These are phyloP conservation scores for Cercospora sesami DNA, from an alignment of 2,329 filamentous ascomycete genomes.

Conservation along the genomic window DNA sequence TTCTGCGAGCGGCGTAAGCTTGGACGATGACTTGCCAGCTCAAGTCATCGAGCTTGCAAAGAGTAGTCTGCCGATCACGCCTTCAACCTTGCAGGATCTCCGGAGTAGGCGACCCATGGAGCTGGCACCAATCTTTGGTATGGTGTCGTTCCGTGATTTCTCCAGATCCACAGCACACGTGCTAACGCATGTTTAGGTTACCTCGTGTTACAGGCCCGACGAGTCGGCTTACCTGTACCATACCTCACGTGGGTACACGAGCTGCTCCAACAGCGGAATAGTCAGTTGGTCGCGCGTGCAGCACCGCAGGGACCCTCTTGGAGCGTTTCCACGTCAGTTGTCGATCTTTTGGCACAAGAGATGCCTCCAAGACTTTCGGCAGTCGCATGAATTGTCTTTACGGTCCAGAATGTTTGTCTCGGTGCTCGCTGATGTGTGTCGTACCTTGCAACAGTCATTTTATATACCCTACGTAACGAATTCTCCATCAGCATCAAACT, in stretches of 20 bases:
- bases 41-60: conserved; percentile 23
- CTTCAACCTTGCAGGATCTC: conserved; percentile 33
- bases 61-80: conserved; percentile 22
- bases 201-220: conserved; percentile 19
- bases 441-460: not conserved
- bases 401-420: not conserved
- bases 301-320: not conserved
- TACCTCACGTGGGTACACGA: conserved; percentile 21
- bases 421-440: not conserved
- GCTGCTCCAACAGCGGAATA: conserved; percentile 19
- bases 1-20: conserved; percentile 18
- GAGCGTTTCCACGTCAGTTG: not conserved
- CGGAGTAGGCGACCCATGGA: conserved; percentile 29
- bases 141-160: not conserved
- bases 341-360: not conserved
- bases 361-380: not conserved
- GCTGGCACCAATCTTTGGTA: conserved; percentile 30
- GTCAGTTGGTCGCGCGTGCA: conserved; percentile 13
- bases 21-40: conserved; percentile 20
- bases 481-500: not conserved
- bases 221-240: conserved; percentile 16
- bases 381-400: not conserved
- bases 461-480: not conserved
- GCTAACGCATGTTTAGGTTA: conserved; percentile 12
- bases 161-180: not conserved